phyloP scores from a whole-genome alignment of 768 basidiomycete species.

The Paxillus rubicundulus region DNA sequence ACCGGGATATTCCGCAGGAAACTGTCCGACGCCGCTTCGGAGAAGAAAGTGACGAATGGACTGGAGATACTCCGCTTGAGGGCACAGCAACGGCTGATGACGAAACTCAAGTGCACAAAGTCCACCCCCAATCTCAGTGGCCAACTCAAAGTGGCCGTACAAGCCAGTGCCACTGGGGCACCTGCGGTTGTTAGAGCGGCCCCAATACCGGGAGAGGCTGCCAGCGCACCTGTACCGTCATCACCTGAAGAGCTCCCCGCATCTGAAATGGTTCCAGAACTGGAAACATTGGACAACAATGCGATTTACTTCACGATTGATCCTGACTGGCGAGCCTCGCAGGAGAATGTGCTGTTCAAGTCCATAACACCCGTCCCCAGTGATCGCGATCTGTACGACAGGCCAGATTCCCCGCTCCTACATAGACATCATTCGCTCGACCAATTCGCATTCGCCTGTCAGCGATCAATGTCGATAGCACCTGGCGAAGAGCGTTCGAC shows the following conservation, averaged over 20 bases:
- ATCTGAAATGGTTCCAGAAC: neutral
- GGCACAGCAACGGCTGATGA: constrained; percentile 19
- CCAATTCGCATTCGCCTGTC: constrained; percentile 8
- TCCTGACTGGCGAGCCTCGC: constrained; percentile 19
- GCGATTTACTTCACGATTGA: constrained; percentile 32
- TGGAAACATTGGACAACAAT: constrained; percentile 15
- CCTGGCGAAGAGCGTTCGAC: neutral
- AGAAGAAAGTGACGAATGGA: constrained; percentile 5
- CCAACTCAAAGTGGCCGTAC: neutral
- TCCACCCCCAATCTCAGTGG: constrained; percentile 24
- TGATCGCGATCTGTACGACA: constrained; percentile 4
- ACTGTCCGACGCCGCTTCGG: constrained; percentile 3
- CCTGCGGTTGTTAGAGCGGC: neutral
- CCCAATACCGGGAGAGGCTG: neutral
- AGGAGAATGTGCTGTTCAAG: constrained; percentile 18
- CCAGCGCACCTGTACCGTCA: neutral
- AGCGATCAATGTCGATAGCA: neutral
- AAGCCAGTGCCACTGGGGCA: neutral
- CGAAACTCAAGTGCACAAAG: constrained; percentile 18
- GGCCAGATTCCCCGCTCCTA: constrained; percentile 23
- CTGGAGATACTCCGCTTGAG: constrained; percentile 9
- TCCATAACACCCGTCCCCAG: constrained; percentile 26
- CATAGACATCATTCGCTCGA: constrained; percentile 21
- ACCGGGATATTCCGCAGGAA: constrained; percentile 10
- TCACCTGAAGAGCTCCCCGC: neutral